phyloP scores from a whole-genome alignment of 345 rosid genomes.

The Eutrema yunnanense region DNA sequence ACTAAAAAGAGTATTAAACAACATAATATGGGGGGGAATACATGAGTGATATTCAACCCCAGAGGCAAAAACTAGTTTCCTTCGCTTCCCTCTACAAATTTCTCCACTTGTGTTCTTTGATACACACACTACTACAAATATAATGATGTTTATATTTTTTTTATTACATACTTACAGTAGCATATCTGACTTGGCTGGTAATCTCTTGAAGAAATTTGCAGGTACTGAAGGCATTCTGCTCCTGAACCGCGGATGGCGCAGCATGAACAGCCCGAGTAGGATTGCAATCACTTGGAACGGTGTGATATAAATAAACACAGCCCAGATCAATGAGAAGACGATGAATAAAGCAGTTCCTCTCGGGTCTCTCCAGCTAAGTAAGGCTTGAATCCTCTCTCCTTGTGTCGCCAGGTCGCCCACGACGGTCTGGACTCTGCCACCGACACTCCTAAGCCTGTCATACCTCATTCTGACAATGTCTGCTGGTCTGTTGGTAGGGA shows the following conservation, averaged over 20 bases:
- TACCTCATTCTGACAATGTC: slow-evolving; percentile 73
- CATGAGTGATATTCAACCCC: neutral
- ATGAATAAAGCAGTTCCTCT: slow-evolving; percentile 82
- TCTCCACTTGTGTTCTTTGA: slow-evolving; percentile 6
- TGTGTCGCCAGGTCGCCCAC: slow-evolving; percentile 87
- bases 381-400: slow-evolving; percentile 77
- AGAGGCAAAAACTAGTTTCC: slow-evolving; percentile 25
- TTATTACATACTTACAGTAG: slow-evolving; percentile 41
- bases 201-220: slow-evolving; percentile 90
- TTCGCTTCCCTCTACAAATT: slow-evolving; percentile 19
- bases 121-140: slow-evolving; percentile 23
- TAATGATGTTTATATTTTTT: neutral
- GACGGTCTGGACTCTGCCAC: slow-evolving; percentile 81
- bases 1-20: slow-evolving; percentile 8
- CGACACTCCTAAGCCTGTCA: slow-evolving; percentile 75
- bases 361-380: slow-evolving; percentile 97
- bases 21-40: neutral
- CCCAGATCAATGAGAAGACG: slow-evolving; percentile 65
- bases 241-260: slow-evolving; percentile 93
- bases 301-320: slow-evolving; percentile 69
- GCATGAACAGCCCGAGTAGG: slow-evolving; percentile 60
- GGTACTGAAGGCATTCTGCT: slow-evolving; percentile 83
- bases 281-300: slow-evolving; percentile 87
- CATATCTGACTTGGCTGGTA: slow-evolving; percentile 87
- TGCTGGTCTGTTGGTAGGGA: slow-evolving; percentile 53